These are phyloP conservation scores for Fusarium annulatum DNA, from an alignment of 2,329 filamentous ascomycete genomes.

Conservation along the genomic window DNA sequence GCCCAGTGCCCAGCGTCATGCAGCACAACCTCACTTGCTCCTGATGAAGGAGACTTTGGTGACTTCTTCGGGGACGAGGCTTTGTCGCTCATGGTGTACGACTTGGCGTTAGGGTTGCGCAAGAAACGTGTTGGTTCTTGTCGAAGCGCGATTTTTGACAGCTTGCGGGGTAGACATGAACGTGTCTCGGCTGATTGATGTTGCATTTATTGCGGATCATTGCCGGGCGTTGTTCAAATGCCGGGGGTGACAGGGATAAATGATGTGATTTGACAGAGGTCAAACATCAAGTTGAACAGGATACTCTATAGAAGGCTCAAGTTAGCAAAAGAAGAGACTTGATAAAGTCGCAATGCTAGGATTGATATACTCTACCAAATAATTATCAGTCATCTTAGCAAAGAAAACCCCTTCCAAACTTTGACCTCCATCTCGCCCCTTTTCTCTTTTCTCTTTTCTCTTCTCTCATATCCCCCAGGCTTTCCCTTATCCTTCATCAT, in stretches of 20 bases:
- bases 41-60: conserved; percentile 1
- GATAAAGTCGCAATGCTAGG: fast-evolving
- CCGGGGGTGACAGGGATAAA: not conserved
- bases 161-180: not conserved
- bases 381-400: not conserved
- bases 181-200: not conserved
- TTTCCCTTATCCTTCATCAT: not conserved
- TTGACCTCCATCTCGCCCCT: fast-evolving
- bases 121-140: not conserved
- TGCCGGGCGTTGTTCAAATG: too few species aligned
- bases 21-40: not conserved
- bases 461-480: not conserved
- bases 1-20: conserved; percentile 18
- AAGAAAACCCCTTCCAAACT: fast-evolving
- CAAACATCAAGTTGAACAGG: not conserved
- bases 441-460: not conserved
- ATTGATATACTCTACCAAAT: fast-evolving
- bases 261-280: not conserved
- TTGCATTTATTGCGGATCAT: not conserved
- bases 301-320: not conserved
- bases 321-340: not conserved
- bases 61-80: not conserved
- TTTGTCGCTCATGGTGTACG: not conserved
- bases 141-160: conserved; percentile 1
- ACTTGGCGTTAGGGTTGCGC: not conserved